phyloP scores from a whole-genome alignment of 805 yeast species.

The Myxozyma monticola region DNA sequence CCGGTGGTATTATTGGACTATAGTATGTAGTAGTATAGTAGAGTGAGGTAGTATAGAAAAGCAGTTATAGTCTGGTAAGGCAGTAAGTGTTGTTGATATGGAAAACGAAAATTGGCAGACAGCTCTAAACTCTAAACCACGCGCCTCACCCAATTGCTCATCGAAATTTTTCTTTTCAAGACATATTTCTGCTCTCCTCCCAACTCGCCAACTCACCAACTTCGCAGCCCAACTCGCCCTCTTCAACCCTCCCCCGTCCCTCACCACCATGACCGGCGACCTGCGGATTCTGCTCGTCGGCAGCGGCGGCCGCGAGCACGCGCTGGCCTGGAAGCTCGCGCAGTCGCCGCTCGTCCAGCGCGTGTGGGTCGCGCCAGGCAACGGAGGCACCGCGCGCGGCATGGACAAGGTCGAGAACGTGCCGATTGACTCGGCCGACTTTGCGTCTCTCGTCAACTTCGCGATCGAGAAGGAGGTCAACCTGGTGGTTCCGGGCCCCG shows the following conservation, averaged over 20 bases:
- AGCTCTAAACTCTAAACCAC: too few relatives aligned
- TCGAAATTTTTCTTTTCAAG: not conserved
- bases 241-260: too few relatives aligned
- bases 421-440: slow-evolving; percentile 68
- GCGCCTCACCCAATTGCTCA: too few relatives aligned
- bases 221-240: too few relatives aligned
- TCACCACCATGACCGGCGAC: not conserved
- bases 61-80: too few relatives aligned
- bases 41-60: too few relatives aligned
- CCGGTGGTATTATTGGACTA: too few relatives aligned
- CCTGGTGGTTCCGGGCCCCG: slow-evolving; percentile 97
- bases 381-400: slow-evolving; percentile 78
- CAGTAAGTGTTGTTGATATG: too few relatives aligned
- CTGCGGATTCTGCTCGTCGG: slow-evolving; percentile 72
- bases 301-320: slow-evolving; percentile 99
- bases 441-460: slow-evolving; percentile 67
- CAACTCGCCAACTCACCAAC: not conserved
- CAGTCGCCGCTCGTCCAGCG: slow-evolving; percentile 71
- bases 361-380: slow-evolving; percentile 84
- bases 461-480: slow-evolving; percentile 65
- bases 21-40: too few relatives aligned
- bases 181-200: not conserved
- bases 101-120: too few relatives aligned
- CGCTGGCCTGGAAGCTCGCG: slow-evolving; percentile 85
- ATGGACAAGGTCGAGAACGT: slow-evolving; percentile 65